These are phyloP conservation scores for Podospora pseudopauciseta DNA, from an alignment of 495 filamentous ascomycete genomes.

Conservation along the genomic window DNA sequence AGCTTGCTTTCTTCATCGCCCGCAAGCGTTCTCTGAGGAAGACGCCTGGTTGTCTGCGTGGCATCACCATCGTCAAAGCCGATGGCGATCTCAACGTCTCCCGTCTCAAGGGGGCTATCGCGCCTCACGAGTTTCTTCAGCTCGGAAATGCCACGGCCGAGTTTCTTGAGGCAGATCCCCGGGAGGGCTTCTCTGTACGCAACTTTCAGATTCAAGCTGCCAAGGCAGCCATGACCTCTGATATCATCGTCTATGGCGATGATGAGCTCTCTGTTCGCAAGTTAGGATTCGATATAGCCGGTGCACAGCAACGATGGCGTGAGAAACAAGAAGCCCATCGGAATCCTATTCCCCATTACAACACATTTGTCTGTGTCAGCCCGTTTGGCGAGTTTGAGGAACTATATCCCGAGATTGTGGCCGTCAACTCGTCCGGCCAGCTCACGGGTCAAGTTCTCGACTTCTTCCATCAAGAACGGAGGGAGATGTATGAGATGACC, in stretches of 20 bases:
- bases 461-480: slow-evolving; percentile 83
- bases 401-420: slow-evolving; percentile 64
- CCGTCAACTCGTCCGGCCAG: slow-evolving; percentile 67
- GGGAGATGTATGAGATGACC: slow-evolving; percentile 93
- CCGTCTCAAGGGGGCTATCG: slow-evolving; percentile 80
- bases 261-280: slow-evolving; percentile 59
- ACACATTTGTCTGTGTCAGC: slow-evolving; percentile 73
- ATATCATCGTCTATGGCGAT: slow-evolving; percentile 88
- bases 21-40: slow-evolving; percentile 67
- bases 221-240: slow-evolving; percentile 82
- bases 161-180: slow-evolving; percentile 77
- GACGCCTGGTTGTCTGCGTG: slow-evolving; percentile 75
- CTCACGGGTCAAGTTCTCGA: slow-evolving; percentile 79
- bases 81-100: slow-evolving; percentile 72
- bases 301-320: slow-evolving; percentile 73
- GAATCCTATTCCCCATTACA: slow-evolving; percentile 61
- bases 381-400: slow-evolving; percentile 72
- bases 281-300: slow-evolving; percentile 66
- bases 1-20: slow-evolving; percentile 81
- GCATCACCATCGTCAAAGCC: slow-evolving; percentile 83
- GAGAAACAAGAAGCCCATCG: slow-evolving; percentile 54
- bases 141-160: slow-evolving; percentile 36
- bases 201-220: slow-evolving; percentile 97
- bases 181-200: slow-evolving; percentile 75
- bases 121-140: slow-evolving; percentile 71